Percentiles rank a stretch among this genome's conserved stretches.
These are phyloP conservation scores for Sclerotinia borealis DNA, from an alignment of 2,329 filamentous ascomycete species.

Conservation along the genomic window DNA sequence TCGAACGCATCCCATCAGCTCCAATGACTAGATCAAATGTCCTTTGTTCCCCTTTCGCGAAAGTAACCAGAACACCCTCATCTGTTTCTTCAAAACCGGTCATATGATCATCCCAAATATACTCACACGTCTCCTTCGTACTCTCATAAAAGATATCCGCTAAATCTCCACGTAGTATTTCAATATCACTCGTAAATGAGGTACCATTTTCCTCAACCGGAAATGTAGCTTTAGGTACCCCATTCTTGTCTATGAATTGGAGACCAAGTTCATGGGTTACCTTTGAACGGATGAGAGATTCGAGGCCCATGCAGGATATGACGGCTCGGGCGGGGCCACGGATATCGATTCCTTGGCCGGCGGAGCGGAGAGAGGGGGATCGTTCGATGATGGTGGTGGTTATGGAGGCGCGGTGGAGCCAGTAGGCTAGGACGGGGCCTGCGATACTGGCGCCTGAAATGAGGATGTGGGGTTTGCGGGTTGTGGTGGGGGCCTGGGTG, in stretches of 20 bases:
- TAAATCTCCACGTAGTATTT: constrained; percentile 41
- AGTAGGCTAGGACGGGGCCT: constrained; percentile 42
- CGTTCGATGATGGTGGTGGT: constrained; percentile 38
- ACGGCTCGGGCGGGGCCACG: constrained; percentile 37
- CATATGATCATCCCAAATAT: constrained; percentile 13
- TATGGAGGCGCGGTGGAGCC: constrained; percentile 38
- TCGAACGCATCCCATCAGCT: constrained; percentile 43
- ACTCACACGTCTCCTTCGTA: constrained; percentile 23
- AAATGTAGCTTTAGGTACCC: constrained; percentile 35
- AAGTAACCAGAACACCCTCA: not conserved
- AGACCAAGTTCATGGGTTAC: constrained; percentile 40
- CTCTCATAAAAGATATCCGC: constrained; percentile 36
- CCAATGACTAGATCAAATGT: constrained; percentile 42
- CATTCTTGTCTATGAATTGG: constrained; percentile 36
- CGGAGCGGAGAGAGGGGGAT: constrained; percentile 38
- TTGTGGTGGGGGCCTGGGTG: not conserved
- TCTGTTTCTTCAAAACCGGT: not conserved
- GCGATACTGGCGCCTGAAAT: constrained; percentile 34
- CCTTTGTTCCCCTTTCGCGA: not conserved
- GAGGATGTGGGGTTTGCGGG: constrained; percentile 22
- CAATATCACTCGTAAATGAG: constrained; percentile 39
- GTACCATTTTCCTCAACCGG: constrained; percentile 25
- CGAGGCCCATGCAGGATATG: constrained; percentile 37
- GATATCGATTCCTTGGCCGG: constrained; percentile 50
- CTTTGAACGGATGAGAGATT: constrained; percentile 36